phyloP scores from a whole-genome alignment of 1,284 basidiomycete species.

The Papiliotrema terrestris region DNA sequence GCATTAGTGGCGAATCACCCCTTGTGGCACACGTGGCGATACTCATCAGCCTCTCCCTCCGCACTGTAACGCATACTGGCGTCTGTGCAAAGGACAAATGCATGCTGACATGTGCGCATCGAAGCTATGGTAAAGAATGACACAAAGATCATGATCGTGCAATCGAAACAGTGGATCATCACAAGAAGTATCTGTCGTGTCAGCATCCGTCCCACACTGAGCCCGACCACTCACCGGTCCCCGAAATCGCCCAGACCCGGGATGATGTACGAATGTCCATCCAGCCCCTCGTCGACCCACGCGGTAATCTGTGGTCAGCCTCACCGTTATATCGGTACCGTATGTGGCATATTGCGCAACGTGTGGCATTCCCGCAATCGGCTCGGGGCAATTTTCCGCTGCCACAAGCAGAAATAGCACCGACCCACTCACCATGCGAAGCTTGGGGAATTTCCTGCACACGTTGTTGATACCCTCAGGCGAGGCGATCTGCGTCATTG shows the following conservation, averaged over 20 bases:
- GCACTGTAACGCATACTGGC: neutral
- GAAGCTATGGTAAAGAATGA: no score
- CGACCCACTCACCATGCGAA: slow-evolving; percentile 68
- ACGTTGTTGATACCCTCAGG: slow-evolving; percentile 88
- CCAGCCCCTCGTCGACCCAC: slow-evolving; percentile 94
- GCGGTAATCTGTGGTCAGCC: slow-evolving; percentile 65
- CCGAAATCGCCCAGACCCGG: slow-evolving; percentile 90
- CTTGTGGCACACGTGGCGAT: neutral
- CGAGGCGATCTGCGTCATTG: slow-evolving; percentile 65
- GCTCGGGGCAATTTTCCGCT: neutral
- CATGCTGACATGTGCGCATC: neutral
- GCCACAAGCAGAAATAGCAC: no score
- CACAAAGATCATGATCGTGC: no score
- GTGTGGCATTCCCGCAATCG: no score
- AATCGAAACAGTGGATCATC: slow-evolving; percentile 1
- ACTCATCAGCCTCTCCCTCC: neutral
- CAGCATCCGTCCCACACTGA: neutral
- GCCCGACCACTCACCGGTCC: slow-evolving; percentile 55
- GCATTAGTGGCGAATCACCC: neutral
- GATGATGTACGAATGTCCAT: slow-evolving; percentile 64
- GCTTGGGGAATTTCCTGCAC: slow-evolving; percentile 70
- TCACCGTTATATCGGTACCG: neutral
- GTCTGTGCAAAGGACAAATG: neutral
- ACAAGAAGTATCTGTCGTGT: slow-evolving; percentile 25
- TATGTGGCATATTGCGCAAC: neutral